Percentiles rank a stretch among this genome's conserved stretches.
phyloP scores from a whole-genome alignment of 768 basidiomycete species.

The Tylopilus balloui region DNA sequence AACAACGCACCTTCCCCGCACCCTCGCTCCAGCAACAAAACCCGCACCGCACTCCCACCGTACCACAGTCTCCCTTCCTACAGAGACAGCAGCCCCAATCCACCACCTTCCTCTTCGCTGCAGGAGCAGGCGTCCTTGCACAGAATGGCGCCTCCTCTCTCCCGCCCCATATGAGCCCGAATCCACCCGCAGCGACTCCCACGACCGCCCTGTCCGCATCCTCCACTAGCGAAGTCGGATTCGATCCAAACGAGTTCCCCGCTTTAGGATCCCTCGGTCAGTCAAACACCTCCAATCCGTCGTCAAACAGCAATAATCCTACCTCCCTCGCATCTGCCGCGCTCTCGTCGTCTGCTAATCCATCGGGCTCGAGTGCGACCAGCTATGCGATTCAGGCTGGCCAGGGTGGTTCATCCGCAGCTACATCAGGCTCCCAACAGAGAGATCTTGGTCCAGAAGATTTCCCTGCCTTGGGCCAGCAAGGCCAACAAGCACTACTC shows the following conservation, averaged over 20 bases:
- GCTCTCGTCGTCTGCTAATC: conserved; percentile 28
- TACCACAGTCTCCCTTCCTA: conserved; percentile 60
- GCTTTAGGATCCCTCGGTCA: conserved; percentile 67
- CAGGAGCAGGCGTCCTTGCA: conserved; percentile 39
- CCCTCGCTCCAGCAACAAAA: conserved; percentile 50
- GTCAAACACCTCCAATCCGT: conserved; percentile 38
- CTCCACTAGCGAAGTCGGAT: conserved; percentile 68
- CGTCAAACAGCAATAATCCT: conserved; percentile 32
- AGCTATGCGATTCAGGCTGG: conserved; percentile 85
- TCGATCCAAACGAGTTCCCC: conserved; percentile 87
- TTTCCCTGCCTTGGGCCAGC: conserved; percentile 79
- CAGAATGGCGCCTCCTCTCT: conserved; percentile 54
- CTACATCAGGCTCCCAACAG: conserved; percentile 9
- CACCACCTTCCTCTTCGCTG: conserved; percentile 58
- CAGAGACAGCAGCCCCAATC: conserved; percentile 45
- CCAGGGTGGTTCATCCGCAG: conserved; percentile 34
- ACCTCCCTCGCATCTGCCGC: conserved; percentile 18
- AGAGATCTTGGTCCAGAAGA: conserved; percentile 75
- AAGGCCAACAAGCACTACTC: conserved; percentile 29
- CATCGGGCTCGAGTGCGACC: conserved; percentile 38
- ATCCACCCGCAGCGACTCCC: conserved; percentile 33
- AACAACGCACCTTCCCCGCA: conserved; percentile 30
- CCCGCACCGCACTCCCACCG: conserved; percentile 55
- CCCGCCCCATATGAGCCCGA: conserved; percentile 54
- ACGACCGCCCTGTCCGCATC: conserved; percentile 56